A percentile compares a stretch with the other conserved stretches of the same genome.
phyloP scores from a whole-genome alignment of 495 filamentous ascomycete genomes.

The Venustampulla echinocandica region DNA sequence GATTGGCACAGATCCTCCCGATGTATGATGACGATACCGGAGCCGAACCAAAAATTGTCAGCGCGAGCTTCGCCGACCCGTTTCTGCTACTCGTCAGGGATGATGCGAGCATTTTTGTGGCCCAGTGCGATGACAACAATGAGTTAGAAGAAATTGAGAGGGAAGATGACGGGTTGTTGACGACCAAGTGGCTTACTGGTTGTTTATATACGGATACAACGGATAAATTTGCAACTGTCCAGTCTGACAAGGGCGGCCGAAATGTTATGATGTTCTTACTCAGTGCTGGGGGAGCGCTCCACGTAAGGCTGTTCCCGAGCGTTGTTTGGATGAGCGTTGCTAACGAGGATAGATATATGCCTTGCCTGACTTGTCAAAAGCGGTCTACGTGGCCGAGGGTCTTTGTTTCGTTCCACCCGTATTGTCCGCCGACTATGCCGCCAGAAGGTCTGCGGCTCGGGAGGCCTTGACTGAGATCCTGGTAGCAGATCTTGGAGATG shows the following conservation, averaged over 20 bases:
- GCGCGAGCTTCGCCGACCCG: conserved; percentile 79
- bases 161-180: conserved; percentile 40
- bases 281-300: conserved; percentile 57
- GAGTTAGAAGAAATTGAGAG: conserved; percentile 78
- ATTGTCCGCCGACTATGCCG: conserved; percentile 58
- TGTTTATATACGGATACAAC: conserved; percentile 66
- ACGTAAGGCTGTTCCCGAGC: conserved; percentile 43
- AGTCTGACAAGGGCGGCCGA: conserved; percentile 35
- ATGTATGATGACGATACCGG: conserved; percentile 82
- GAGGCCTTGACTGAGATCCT: conserved; percentile 69
- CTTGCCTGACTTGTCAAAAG: conserved; percentile 50
- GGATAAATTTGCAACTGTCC: conserved; percentile 40
- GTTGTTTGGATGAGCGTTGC: neutral
- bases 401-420: conserved; percentile 71
- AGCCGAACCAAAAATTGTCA: conserved; percentile 62
- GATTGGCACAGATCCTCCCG: conserved; percentile 79
- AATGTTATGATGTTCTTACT: conserved; percentile 67
- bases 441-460: conserved; percentile 57
- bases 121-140: conserved; percentile 65
- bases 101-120: conserved; percentile 66
- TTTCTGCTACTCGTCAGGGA: conserved; percentile 80
- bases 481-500: conserved; percentile 76
- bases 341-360: conserved; percentile 45
- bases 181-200: conserved; percentile 66
- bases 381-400: conserved; percentile 56